Conservation (phyloP, 2,329 filamentous ascomycete species). For the Colletotrichum sp. region DNA sequence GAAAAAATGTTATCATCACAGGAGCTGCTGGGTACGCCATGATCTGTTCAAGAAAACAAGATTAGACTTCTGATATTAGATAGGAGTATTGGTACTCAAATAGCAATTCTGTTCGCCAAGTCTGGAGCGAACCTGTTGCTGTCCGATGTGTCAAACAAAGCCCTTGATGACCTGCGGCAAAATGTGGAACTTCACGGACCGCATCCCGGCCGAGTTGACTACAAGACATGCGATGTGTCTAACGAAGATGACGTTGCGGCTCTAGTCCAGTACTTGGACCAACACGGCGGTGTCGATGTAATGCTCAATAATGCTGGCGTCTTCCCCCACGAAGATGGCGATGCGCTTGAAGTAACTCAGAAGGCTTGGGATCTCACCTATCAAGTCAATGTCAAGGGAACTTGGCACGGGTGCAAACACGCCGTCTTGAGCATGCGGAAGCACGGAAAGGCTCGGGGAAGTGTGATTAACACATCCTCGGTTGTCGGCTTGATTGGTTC, state of each 20-base stretch:
- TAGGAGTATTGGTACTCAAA: slow-evolving; percentile 72
- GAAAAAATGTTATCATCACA: slow-evolving; percentile 60
- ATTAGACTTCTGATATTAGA: neutral
- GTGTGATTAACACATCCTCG: slow-evolving; percentile 77
- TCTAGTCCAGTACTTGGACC: slow-evolving; percentile 66
- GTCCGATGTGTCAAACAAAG: slow-evolving; percentile 70
- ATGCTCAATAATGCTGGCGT: slow-evolving; percentile 85
- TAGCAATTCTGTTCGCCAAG: slow-evolving; percentile 72
- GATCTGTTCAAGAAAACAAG: neutral
- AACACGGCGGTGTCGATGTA: slow-evolving; percentile 75
- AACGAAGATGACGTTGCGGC: slow-evolving; percentile 70
- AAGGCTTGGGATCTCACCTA: slow-evolving; percentile 80
- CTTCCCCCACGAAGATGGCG: slow-evolving; percentile 72
- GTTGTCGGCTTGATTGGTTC: slow-evolving; percentile 76
- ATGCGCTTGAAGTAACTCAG: slow-evolving; percentile 57
- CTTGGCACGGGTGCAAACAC: slow-evolving; percentile 80
- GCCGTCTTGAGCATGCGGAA: slow-evolving; percentile 71
- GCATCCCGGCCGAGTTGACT: slow-evolving; percentile 56
- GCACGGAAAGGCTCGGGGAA: slow-evolving; percentile 70
- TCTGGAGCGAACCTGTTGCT: slow-evolving; percentile 76
- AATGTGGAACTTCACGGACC: slow-evolving; percentile 59
- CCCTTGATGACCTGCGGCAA: slow-evolving; percentile 67
- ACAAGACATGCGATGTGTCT: slow-evolving; percentile 61
- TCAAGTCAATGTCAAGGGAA: slow-evolving; percentile 79
- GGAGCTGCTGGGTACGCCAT: slow-evolving; percentile 69